These are phyloP conservation scores for Phytophthora nicotianae DNA, from an alignment of 352 stramenopile species.

Conservation along the genomic window DNA sequence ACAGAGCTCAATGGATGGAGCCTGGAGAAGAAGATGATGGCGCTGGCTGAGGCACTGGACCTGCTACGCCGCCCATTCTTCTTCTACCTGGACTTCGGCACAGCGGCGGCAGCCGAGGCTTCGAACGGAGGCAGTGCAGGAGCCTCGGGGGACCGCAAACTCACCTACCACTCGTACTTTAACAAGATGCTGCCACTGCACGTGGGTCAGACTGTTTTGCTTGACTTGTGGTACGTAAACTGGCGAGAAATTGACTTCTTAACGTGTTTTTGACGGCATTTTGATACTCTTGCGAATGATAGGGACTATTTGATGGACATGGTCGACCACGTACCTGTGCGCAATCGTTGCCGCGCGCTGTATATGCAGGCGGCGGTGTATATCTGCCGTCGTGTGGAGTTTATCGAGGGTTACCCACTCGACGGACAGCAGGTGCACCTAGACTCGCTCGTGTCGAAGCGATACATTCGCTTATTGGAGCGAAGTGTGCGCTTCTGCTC, in stretches of 20 bases:
- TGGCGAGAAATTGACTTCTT: neutral
- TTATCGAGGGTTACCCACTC: conserved; percentile 71
- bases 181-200: conserved; percentile 76
- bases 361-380: conserved; percentile 76
- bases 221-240: conserved; percentile 70
- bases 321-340: conserved; percentile 74
- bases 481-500: conserved; percentile 65
- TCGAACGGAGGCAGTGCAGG: conserved; percentile 29
- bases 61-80: conserved; percentile 75
- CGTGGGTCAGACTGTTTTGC: conserved; percentile 67
- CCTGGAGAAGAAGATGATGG: conserved; percentile 79
- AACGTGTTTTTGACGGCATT: neutral
- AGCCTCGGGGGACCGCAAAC: conserved; percentile 47
- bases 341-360: conserved; percentile 70
- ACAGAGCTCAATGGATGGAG: conserved; percentile 77
- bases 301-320: conserved; percentile 86
- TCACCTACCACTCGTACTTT: conserved; percentile 66
- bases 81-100: conserved; percentile 77
- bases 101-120: conserved; percentile 28
- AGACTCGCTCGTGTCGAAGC: conserved; percentile 54
- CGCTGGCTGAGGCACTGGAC: conserved; percentile 61
- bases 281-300: neutral
- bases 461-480: conserved; percentile 65
- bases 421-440: conserved; percentile 59
- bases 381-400: conserved; percentile 81